Base-by-base conservation (phyloP, 768 basidiomycete species). In the Coprinellus micaceus region DNA sequence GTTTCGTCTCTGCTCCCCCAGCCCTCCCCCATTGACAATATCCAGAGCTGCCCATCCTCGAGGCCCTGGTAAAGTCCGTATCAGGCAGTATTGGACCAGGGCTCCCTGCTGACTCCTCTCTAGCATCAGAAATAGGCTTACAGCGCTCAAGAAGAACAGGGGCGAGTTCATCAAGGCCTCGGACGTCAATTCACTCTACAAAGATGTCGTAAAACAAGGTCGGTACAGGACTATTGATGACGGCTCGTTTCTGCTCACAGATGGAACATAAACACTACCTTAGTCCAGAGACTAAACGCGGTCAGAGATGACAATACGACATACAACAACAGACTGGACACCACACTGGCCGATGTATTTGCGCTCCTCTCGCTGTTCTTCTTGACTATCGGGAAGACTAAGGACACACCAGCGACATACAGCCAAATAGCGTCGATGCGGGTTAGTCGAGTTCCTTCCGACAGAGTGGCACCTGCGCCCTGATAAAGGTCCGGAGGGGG, bases 401-500 rank as follows among this genome's bases (percentile, higher is more conserved):
- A 87, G 61, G 95, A 98, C 70, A 88, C 88, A 10, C 95, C 96
- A 0, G 96, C 95, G 24, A 93, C 90, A 0, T 99, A 97, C 71
- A 93, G 91, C 60, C 97, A 98, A 66, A 86, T 98, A 60, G 93
- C 94, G 37, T 94, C 89, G 58, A 97, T 99, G 88, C 77, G 90
- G 73, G 94, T 98, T 66, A 82, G 94, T 86, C 56, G 43, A 52
- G 40, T 52, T 57, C 29, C 41, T 52, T 54, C 50, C 52, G 44
- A 47, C 58, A 47, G 50, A 56, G 33, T 29, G 19, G 48, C 29
- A 52, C 36, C 36, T 29, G 9, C 40, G 36, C 28, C 58, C n/a
- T n/a, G n/a, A n/a, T n/a, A n/a, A n/a, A n/a, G 30, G 24, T 41
- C 58, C 41, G 53, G 53, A 50, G n/a, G 59, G 13, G 60, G 50